Base-by-base conservation (phyloP, 2,329 filamentous ascomycete genomes). In the Xylaria sp. region DNA sequence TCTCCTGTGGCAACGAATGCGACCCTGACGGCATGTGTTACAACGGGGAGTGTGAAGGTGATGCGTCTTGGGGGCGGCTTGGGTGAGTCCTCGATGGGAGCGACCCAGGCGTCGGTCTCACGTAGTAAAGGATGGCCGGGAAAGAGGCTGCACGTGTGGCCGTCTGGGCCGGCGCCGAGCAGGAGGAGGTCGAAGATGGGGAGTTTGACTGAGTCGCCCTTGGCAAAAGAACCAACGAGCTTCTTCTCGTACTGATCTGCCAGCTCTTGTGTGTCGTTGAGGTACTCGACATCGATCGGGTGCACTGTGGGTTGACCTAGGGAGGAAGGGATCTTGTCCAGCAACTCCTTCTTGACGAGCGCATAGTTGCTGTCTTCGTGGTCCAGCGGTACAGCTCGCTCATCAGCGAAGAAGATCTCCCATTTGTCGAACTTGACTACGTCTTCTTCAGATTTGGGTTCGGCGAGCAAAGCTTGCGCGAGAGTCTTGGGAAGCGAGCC, bases 361-460 rank as follows among this genome's bases (percentile, higher is more conserved):
- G 85, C 89, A 83, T 98, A 97, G 84, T 98, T 99, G 84, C 94
- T 97, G 84, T 99, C 95, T 74, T 89, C 87, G 83, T 98, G 92
- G 81, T 96, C 91, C 75, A 98, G 90, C 25, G 96, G 92, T 63
- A 98, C 96, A 75, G 93, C 93, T 78, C 96, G 93, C 86, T 99
- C 96, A 80, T 99, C 96, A 78, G 95, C 95, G 82, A 98, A 98
- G 87, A 98, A 99, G 78, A 99, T 93, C 78, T 98, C 93, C 96
- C 96, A 99, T 81, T 93, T 94, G 79, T 87, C 85, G 82, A 97
- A 97, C 76, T 92, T 86, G 74, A 94, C 82, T 3, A 84, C 86
- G 78, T 94, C 92, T 66, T 90, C 80, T 51, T 82, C 78, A 10
- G 82, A 84, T 25, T 81, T 78, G 37, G 82, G 82, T 74, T 78